A percentile compares a stretch with the other conserved stretches of the same genome.
phyloP scores from a whole-genome alignment of 108 stramenopile genomes.

The Stephanodiscus triporus region DNA sequence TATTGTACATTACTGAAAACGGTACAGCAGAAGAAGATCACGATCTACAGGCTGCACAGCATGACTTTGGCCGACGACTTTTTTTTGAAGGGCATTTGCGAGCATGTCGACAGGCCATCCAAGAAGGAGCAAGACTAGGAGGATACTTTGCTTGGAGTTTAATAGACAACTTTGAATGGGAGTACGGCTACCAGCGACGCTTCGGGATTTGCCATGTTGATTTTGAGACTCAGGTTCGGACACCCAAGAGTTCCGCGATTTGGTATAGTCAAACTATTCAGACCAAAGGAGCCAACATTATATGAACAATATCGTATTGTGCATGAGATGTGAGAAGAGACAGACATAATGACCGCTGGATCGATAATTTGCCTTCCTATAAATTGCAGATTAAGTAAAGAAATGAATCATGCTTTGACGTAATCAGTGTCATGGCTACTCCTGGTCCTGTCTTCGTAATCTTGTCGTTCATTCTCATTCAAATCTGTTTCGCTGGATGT shows the following conservation, averaged over 20 bases:
- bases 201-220: constrained; percentile 92
- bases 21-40: constrained; percentile 71
- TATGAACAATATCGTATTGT: background rate
- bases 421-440: no score
- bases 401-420: no score
- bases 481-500: no score
- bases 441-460: no score
- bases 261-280: constrained; percentile 70
- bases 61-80: constrained; percentile 57
- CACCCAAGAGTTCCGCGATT: constrained; percentile 76
- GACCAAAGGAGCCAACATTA: constrained; percentile 43
- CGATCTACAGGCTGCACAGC: constrained; percentile 51
- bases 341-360: no score
- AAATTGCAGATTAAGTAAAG: no score
- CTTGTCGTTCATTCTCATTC: no score
- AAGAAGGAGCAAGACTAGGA: constrained; percentile 70
- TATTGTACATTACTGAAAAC: constrained; percentile 83
- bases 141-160: constrained; percentile 97
- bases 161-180: constrained; percentile 77
- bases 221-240: constrained; percentile 79
- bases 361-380: no score
- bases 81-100: constrained; percentile 73
- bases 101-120: constrained; percentile 72
- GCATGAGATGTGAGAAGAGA: no score
- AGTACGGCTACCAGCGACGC: constrained; percentile 82